Evolutionary conservation across 2,329 filamentous ascomycete species (phyloP), one percentile per base, ranked within the genome.

Genomic region (Aspergillus unguis): DNA sequence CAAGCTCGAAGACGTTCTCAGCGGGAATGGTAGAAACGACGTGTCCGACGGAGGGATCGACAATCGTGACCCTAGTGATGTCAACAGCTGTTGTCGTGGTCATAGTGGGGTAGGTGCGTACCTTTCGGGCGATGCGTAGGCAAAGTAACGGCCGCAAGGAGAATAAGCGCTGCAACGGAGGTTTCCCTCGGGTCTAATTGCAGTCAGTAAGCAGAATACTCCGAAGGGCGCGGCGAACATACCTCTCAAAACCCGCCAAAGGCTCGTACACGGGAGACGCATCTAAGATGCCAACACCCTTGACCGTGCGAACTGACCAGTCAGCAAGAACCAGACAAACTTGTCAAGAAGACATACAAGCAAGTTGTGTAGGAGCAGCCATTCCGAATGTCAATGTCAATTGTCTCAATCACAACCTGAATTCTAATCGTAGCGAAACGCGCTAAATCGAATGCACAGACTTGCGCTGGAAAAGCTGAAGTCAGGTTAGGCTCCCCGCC

Each of bases 91-190:
- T 42, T 35, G 17, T 10, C 29, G 11, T 29, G 27, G 11, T 9
- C 25, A 46, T 32, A 17, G 23, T 6, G 25, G 31, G 27, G 32
- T 7, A 36, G n/a, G 28, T 41, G 33, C 27, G 31, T 76, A 84
- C 83, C 79, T 76, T 65, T 96, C 90, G 58, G 85, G 87, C 58
- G 90, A 89, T 62, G 92, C 92, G 87, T 90, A 99, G 59, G 91
- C 92, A 75, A 96, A 95, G 79, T 92, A 99, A 70, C 88, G 89
- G 71, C 94, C 92, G 75, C 94, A 95, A 54, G 91, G 88, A 58
- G 94, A 97, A 80, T 99, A 99, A 67, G 85, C 85, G 80, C 88
- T 95, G 79, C 91, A 97, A 73, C 94, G 88, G 68, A 95, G 83
- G 77, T 92, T 96, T 70, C 92, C 92, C 80, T 96, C 89, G 57